Conservation (phyloP, 148 eudicot species). For the Camellia sinensis region DNA sequence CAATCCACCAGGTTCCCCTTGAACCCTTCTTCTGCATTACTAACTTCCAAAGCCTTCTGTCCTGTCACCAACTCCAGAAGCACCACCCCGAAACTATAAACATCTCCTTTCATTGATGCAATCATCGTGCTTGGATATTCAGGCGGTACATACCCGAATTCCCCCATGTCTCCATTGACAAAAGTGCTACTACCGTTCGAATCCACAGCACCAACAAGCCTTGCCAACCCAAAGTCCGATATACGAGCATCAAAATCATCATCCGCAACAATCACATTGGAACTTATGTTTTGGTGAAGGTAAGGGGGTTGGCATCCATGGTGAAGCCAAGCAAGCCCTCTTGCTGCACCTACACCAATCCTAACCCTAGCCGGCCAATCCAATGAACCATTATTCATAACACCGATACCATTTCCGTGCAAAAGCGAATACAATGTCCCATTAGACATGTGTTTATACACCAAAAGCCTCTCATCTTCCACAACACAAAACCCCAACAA, state of each 20-base stretch:
- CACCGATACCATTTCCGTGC: slow-evolving; percentile 12
- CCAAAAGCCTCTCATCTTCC: slow-evolving; percentile 76
- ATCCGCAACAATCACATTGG: slow-evolving; percentile 61
- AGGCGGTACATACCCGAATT: slow-evolving; percentile 72
- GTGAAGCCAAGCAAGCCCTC: slow-evolving; percentile 82
- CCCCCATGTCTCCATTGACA: slow-evolving; percentile 63
- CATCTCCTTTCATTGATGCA: slow-evolving; percentile 66
- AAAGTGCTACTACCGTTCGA: slow-evolving; percentile 38
- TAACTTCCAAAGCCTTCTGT: slow-evolving; percentile 58
- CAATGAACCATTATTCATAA: slow-evolving; percentile 20
- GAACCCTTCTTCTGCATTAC: slow-evolving; percentile 45
- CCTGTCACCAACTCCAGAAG: slow-evolving; percentile 69
- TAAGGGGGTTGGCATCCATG: slow-evolving; percentile 66
- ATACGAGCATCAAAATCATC: slow-evolving; percentile 71
- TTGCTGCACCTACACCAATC: slow-evolving; percentile 58
- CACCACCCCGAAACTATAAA: slow-evolving; percentile 69
- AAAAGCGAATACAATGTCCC: slow-evolving; percentile 50
- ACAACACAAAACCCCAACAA: slow-evolving; percentile 66
- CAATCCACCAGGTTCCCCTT: slow-evolving; percentile 77
- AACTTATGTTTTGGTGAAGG: slow-evolving; percentile 63
- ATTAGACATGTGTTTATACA: slow-evolving; percentile 67
- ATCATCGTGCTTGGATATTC: slow-evolving; percentile 68
- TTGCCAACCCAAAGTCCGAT: slow-evolving; percentile 59
- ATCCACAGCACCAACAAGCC: slow-evolving; percentile 44
- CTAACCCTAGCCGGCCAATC: slow-evolving; percentile 60